Evolutionary conservation across 192 early-diverging fungal species (phyloP).

Genomic region (Gryganskiella cystojenkinii): DNA sequence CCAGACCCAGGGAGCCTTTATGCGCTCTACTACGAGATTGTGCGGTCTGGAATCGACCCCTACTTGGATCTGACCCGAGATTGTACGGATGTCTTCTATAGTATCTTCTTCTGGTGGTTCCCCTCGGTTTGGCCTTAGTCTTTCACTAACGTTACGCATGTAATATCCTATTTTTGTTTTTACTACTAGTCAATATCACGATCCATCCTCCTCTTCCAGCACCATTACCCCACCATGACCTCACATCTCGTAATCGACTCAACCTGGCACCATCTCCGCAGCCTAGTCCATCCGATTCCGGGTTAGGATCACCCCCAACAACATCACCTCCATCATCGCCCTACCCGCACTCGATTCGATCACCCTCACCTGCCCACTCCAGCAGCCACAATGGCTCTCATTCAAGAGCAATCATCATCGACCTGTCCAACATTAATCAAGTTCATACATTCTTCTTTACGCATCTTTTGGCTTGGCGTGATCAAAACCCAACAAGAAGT

Average conservation of each 20-base stretch:
- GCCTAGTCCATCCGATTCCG: conserved; percentile 22
- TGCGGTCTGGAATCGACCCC: conserved; percentile 51
- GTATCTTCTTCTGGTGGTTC: neutral
- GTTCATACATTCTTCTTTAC: conserved; percentile 46
- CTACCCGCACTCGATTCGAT: conserved; percentile 5
- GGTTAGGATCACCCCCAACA: conserved; percentile 22
- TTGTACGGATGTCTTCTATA: conserved; percentile 18
- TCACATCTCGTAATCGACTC: conserved; percentile 43
- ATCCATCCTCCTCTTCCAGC: conserved; percentile 34
- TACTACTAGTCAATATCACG: conserved; percentile 22
- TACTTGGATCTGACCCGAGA: conserved; percentile 39
- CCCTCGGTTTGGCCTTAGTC: neutral
- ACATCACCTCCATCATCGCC: conserved; percentile 32
- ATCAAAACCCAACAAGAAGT: conserved; percentile 39
- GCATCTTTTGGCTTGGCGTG: conserved; percentile 40
- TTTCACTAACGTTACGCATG: neutral
- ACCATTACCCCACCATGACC: conserved; percentile 43
- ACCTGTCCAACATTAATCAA: conserved; percentile 46
- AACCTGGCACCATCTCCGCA: conserved; percentile 26
- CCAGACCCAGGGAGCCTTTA: conserved; percentile 61
- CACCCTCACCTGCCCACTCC: conserved; percentile 10
- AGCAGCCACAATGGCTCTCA: neutral
- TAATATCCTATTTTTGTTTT: too few relatives aligned
- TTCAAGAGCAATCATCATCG: conserved; percentile 25
- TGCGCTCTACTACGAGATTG: conserved; percentile 65